Evolutionary conservation across 169 alveolate species (phyloP).

Genomic region (Perkinsus chesapeaki): DNA sequence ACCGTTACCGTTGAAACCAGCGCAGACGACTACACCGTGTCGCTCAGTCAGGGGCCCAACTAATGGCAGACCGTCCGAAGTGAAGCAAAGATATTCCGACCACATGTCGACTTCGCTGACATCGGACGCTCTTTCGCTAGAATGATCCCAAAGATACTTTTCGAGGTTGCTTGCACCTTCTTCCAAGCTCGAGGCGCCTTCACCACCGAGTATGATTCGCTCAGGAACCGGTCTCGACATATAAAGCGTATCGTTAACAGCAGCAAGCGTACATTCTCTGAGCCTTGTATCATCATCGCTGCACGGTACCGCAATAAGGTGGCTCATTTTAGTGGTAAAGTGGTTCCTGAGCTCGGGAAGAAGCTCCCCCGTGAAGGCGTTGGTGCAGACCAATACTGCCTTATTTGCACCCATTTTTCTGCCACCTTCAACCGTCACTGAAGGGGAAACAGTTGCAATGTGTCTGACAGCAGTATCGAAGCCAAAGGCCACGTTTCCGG

Average conservation of each 20-base stretch:
- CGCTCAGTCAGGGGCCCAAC: background rate
- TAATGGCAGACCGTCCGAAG: background rate
- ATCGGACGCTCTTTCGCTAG: background rate
- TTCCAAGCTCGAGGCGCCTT: background rate
- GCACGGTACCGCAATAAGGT: background rate
- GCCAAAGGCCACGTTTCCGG: background rate
- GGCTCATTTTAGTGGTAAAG: background rate
- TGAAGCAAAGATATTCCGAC: background rate
- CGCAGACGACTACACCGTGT: background rate
- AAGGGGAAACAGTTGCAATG: background rate
- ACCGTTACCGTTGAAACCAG: background rate
- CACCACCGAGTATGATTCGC: background rate
- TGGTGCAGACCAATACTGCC: background rate
- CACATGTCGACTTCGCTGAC: background rate
- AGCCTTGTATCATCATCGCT: background rate
- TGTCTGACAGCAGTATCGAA: background rate
- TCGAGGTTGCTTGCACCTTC: background rate
- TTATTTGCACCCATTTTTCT: background rate
- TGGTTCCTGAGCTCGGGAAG: background rate
- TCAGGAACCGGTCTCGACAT: background rate
- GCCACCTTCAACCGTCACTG: background rate
- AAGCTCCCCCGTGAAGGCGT: background rate
- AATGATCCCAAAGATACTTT: background rate
- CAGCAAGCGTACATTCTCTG: background rate
- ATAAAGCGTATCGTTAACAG: background rate